A percentile compares a stretch with the other conserved stretches of the same genome.
Evolutionary conservation across 371 early-diverging fungal genomes (phyloP).

Genomic region (Nematocida minor): DNA sequence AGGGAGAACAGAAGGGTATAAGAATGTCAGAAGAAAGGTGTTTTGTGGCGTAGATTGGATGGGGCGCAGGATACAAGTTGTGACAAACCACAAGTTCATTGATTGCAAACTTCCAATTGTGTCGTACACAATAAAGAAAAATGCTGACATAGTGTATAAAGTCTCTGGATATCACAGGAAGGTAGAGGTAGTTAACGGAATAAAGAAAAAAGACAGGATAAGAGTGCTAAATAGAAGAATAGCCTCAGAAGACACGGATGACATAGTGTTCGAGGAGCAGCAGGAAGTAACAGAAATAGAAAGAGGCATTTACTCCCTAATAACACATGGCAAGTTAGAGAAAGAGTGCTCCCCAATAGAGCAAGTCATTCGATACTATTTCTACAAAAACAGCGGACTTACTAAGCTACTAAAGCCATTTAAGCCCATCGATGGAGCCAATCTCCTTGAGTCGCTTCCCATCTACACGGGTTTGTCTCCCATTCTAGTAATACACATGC

Average conservation of each 20-base stretch:
- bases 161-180: background rate
- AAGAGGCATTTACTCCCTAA: background rate
- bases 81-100: background rate
- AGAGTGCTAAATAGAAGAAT: background rate
- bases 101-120: background rate
- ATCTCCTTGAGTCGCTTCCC: background rate
- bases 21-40: background rate
- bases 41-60: slow-evolving; percentile 11
- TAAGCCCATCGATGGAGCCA: background rate
- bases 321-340: background rate
- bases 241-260: background rate
- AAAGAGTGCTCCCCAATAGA: background rate
- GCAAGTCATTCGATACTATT: background rate
- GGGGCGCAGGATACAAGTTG: background rate
- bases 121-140: background rate
- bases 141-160: background rate
- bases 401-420: background rate
- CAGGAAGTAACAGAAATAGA: background rate
- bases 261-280: background rate
- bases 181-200: background rate
- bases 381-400: background rate
- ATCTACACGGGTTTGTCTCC: background rate
- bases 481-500: background rate
- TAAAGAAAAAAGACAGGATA: background rate
- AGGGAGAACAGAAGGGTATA: background rate